Conservation (phyloP, 176 grass and related monocot genomes). For the Panicum miliaceum region DNA sequence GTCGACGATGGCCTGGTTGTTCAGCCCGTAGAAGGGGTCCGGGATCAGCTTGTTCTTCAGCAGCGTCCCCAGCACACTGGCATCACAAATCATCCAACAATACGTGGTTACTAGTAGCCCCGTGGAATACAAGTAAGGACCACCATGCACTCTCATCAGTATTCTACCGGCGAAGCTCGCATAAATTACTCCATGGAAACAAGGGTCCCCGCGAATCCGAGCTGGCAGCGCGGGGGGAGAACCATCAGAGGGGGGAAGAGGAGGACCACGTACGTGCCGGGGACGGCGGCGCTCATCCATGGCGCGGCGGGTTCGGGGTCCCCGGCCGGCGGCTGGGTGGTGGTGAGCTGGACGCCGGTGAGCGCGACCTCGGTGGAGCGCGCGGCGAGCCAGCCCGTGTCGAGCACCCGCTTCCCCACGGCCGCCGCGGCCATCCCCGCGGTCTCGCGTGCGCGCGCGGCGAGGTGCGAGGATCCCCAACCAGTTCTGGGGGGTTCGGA, state of each 20-base stretch:
- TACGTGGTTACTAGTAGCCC: neutral
- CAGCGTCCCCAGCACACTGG: slow-evolving; percentile 88
- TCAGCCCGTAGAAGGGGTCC: slow-evolving; percentile 94
- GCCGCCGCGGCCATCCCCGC: slow-evolving; percentile 27
- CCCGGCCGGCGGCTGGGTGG: slow-evolving; percentile 66
- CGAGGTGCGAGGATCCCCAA: neutral
- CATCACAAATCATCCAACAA: slow-evolving; percentile 30
- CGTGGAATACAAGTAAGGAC: neutral
- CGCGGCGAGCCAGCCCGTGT: slow-evolving; percentile 93
- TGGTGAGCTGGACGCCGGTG: slow-evolving; percentile 90
- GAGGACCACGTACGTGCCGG: slow-evolving; percentile 71
- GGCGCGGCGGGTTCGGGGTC: slow-evolving; percentile 45
- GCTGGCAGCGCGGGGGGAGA: neutral
- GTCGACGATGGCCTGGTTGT: slow-evolving; percentile 95
- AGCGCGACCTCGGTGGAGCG: slow-evolving; percentile 73
- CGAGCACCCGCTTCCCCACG: slow-evolving; percentile 71
- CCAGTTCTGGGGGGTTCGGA: neutral
- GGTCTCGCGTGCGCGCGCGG: neutral
- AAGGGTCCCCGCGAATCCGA: neutral
- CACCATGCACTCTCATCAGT: neutral
- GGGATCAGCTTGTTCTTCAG: slow-evolving; percentile 86
- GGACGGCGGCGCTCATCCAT: slow-evolving; percentile 82
- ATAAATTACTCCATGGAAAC: slow-evolving; percentile 15
- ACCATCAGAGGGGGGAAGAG: neutral
- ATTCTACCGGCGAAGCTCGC: neutral